Evolutionary conservation across 148 eudicot species (phyloP).

Genomic region (Fagopyrum esculentum): DNA sequence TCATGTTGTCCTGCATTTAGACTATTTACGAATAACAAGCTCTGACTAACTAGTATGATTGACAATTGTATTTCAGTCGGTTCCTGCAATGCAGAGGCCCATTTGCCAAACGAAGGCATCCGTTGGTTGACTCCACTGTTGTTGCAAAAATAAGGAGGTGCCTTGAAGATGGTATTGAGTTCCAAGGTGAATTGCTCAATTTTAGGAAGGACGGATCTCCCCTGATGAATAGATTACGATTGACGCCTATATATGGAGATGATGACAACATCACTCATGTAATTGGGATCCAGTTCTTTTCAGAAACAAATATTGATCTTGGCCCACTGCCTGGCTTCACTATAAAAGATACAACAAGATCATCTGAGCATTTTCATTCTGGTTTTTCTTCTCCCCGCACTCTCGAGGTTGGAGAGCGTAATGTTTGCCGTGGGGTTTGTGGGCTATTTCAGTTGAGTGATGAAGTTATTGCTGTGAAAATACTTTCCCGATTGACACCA

Average conservation of each 20-base stretch:
- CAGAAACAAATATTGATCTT: conserved; percentile 65
- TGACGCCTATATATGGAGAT: conserved; percentile 85
- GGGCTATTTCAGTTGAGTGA: conserved; percentile 74
- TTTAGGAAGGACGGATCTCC: conserved; percentile 93
- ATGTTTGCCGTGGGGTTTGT: conserved; percentile 44
- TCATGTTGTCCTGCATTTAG: background rate
- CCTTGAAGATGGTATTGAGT: conserved; percentile 74
- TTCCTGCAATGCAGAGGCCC: conserved; percentile 99
- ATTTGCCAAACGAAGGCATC: conserved; percentile 93
- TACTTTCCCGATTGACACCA: conserved; percentile 73
- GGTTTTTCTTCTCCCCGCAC: conserved; percentile 38
- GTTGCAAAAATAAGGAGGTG: conserved; percentile 89
- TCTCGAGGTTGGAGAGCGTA: conserved; percentile 33
- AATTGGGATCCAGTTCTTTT: conserved; percentile 76
- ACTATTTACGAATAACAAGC: background rate
- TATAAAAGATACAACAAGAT: conserved; percentile 39
- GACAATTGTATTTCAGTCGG: conserved; percentile 45
- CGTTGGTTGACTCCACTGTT: conserved; percentile 71
- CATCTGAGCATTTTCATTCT: conserved; percentile 44
- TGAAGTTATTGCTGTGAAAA: conserved; percentile 68
- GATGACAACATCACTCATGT: conserved; percentile 76
- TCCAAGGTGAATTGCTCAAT: conserved; percentile 83
- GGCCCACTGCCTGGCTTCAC: conserved; percentile 67
- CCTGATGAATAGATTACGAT: conserved; percentile 67
- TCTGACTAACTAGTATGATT: background rate